phyloP scores from a whole-genome alignment of 2,329 filamentous ascomycete species.

The Microcera coccophila region DNA sequence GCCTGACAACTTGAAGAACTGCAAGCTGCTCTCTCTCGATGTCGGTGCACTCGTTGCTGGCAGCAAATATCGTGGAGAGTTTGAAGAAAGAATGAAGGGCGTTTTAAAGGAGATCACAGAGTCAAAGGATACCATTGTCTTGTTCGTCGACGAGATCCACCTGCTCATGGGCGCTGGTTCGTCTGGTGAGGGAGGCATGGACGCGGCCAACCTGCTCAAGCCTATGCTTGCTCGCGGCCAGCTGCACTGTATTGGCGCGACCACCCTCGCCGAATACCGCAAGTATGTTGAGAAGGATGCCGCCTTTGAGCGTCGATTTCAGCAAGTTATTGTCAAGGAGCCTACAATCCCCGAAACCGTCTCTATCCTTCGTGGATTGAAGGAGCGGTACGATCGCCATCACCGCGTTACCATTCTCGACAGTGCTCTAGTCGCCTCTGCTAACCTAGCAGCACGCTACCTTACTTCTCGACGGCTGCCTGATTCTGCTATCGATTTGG shows the following conservation, averaged over 20 bases:
- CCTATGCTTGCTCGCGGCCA: constrained; percentile 97
- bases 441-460: constrained; percentile 89
- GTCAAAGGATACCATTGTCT: constrained; percentile 91
- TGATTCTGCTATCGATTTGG: constrained; percentile 92
- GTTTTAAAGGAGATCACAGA: constrained; percentile 95
- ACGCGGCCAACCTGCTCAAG: constrained; percentile 95
- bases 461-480: constrained; percentile 86
- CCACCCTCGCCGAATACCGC: constrained; percentile 89
- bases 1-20: constrained; percentile 88
- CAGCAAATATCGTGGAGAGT: constrained; percentile 97
- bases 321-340: constrained; percentile 96
- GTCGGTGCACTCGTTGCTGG: constrained; percentile 93
- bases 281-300: constrained; percentile 99
- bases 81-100: constrained; percentile 98
- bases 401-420: constrained; percentile 97
- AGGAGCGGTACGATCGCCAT: constrained; percentile 97
- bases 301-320: constrained; percentile 96
- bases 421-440: constrained; percentile 83
- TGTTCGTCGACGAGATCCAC: constrained; percentile 99
- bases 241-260: constrained; percentile 96
- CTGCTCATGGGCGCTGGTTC: constrained; percentile 95
- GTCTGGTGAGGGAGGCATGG: constrained; percentile 95
- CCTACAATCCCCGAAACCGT: constrained; percentile 84
- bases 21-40: constrained; percentile 90
- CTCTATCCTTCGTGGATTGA: constrained; percentile 95